phyloP scores from a whole-genome alignment of 139 green algal genomes.

The Haematococcus sp. region DNA sequence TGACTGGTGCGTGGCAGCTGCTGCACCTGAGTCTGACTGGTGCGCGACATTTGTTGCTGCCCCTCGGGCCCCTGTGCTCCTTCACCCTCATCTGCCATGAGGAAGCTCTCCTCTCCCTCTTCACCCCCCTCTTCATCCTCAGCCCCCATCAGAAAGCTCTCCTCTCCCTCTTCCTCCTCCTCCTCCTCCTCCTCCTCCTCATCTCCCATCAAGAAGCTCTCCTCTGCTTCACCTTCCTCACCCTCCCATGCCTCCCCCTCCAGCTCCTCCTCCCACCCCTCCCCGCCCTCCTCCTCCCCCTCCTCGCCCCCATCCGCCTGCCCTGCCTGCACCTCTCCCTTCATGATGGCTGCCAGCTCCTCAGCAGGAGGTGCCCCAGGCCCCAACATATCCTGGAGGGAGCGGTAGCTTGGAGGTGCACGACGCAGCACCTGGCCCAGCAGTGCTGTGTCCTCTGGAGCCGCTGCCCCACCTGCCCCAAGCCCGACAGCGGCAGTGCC shows the following conservation, averaged over 20 bases:
- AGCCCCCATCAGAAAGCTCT: background rate
- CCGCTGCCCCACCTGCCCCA: background rate
- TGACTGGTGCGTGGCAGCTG: background rate
- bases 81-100: background rate
- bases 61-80: background rate
- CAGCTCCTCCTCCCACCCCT: no score
- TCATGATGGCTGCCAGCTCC: background rate
- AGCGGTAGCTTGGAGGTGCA: background rate
- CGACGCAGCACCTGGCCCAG: background rate
- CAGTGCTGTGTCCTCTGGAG: background rate
- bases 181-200: constrained; percentile 5
- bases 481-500: no score
- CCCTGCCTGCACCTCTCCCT: background rate
- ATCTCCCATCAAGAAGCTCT: no score
- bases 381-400: constrained; percentile 4
- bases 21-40: background rate
- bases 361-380: background rate
- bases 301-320: background rate
- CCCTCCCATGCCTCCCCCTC: no score
- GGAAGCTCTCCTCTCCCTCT: background rate
- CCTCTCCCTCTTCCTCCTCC: background rate
- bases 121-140: background rate
- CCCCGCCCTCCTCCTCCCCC: background rate
- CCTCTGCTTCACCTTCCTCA: no score
- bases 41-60: background rate